Conservation (phyloP, 2,329 filamentous ascomycete genomes). For the Nothophaeocryptopus gaeumannii region DNA sequence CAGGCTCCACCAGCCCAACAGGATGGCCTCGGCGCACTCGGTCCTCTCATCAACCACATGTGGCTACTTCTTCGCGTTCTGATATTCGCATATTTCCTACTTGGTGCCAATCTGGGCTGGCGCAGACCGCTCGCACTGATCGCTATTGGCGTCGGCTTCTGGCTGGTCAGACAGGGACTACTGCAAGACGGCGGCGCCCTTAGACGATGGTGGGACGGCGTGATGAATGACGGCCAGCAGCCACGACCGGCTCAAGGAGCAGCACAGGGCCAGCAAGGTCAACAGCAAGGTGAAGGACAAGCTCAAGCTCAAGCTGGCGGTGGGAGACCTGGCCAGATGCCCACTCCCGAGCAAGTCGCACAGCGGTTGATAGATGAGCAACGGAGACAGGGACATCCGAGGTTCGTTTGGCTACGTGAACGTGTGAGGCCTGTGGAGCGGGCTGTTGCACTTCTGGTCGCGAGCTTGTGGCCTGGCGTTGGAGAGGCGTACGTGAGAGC, state of each 20-base stretch:
- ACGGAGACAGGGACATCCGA: conserved; percentile 19
- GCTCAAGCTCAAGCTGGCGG: conserved; percentile 12
- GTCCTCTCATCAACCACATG: conserved; percentile 41
- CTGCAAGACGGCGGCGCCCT: conserved; percentile 40
- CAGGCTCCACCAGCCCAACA: conserved; percentile 15
- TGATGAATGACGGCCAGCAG: conserved; percentile 34
- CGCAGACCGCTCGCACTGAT: conserved; percentile 43
- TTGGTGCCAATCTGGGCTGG: conserved; percentile 46
- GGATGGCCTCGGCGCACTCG: conserved; percentile 24
- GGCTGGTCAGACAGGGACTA: conserved; percentile 42
- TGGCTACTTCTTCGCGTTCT: conserved; percentile 60
- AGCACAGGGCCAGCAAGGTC: conserved; percentile 6
- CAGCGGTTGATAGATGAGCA: conserved; percentile 38
- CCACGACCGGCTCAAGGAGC: conserved; percentile 10
- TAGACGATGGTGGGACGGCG: conserved; percentile 45
- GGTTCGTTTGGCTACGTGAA: conserved; percentile 30
- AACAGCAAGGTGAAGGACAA: conserved; percentile 9
- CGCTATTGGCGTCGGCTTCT: conserved; percentile 41
- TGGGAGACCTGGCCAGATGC: conserved; percentile 27
- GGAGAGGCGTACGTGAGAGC: conserved; percentile 60
- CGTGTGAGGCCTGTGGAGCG: conserved; percentile 51
- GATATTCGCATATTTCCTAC: conserved; percentile 59
- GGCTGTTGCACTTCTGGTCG: conserved; percentile 59
- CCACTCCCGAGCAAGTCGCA: conserved; percentile 44
- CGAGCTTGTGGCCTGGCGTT: conserved; percentile 60